Percentiles rank a stretch among this genome's conserved stretches.
phyloP scores from a whole-genome alignment of 106 monocot genomes.

The Phalaenopsis equestris region DNA sequence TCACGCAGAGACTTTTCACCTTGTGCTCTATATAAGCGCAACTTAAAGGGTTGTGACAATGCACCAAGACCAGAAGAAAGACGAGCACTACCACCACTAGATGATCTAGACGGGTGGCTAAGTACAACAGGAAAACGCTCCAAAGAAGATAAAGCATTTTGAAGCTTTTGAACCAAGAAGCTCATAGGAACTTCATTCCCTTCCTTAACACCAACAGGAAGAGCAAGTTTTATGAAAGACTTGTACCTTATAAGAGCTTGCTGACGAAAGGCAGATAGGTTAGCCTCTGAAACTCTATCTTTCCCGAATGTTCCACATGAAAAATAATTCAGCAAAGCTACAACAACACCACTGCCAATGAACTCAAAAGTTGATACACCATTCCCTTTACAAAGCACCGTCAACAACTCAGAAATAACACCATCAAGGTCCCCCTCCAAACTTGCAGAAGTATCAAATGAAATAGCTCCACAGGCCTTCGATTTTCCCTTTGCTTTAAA shows the following conservation, averaged over 20 bases:
- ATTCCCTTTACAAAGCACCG: constrained; percentile 72
- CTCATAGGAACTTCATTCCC: constrained; percentile 63
- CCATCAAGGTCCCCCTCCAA: constrained; percentile 50
- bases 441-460: constrained; percentile 46
- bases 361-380: constrained; percentile 99
- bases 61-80: constrained; percentile 74
- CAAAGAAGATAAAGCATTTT: constrained; percentile 83
- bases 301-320: constrained; percentile 85
- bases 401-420: constrained; percentile 52
- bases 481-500: constrained; percentile 75
- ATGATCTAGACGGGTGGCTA: constrained; percentile 74
- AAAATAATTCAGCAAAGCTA: constrained; percentile 76
- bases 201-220: constrained; percentile 33
- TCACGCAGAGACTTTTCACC: constrained; percentile 96
- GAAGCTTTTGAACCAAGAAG: constrained; percentile 80
- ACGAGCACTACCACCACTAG: constrained; percentile 51
- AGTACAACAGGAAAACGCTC: constrained; percentile 95
- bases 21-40: constrained; percentile 73
- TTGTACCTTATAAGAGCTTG: constrained; percentile 72
- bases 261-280: constrained; percentile 60
- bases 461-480: constrained; percentile 35
- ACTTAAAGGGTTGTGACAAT: constrained; percentile 79
- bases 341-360: constrained; percentile 91
- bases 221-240: constrained; percentile 64
- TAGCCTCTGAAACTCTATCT: constrained; percentile 50